A percentile compares a stretch with the other conserved stretches of the same genome.
These are phyloP conservation scores for Penicillium riverlandense DNA, from an alignment of 495 filamentous ascomycete genomes.

Conservation along the genomic window DNA sequence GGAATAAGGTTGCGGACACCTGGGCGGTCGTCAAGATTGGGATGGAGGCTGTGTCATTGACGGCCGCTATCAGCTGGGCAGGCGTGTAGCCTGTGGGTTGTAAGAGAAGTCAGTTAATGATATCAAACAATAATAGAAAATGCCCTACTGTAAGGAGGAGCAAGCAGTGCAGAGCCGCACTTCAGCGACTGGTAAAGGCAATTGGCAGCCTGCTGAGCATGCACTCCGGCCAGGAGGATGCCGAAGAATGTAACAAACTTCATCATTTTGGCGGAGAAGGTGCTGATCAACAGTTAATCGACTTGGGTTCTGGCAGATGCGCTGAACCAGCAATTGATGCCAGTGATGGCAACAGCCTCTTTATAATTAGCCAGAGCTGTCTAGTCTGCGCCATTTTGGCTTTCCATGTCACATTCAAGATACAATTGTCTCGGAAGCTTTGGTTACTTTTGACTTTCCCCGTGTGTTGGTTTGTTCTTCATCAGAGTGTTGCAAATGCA, in stretches of 20 bases:
- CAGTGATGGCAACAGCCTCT: no score
- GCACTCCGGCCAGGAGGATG: constrained; percentile 7
- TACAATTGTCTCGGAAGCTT: no score
- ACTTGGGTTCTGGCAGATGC: no score
- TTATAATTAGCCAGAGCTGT: no score
- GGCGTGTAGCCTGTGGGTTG: constrained; percentile 5
- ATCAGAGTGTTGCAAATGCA: no score
- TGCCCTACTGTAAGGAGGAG: constrained; percentile 10
- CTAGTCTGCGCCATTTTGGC: no score
- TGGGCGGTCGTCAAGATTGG: constrained; percentile 3
- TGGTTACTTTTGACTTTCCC: no score
- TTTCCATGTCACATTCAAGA: no score
- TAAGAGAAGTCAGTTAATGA: not conserved
- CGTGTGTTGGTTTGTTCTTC: no score
- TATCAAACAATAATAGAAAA: not conserved
- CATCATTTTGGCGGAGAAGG: constrained; percentile 7
- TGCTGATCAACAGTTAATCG: not conserved
- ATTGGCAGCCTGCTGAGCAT: constrained; percentile 13
- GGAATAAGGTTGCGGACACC: constrained; percentile 12
- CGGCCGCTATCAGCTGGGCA: constrained; percentile 8
- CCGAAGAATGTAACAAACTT: constrained; percentile 2
- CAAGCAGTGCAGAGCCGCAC: constrained; percentile 11
- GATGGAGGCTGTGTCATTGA: constrained; percentile 14
- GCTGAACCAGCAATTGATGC: no score
- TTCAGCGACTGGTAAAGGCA: constrained; percentile 13